Base-by-base conservation (phyloP, 2,329 filamentous ascomycete genomes). In the Purpureocillium lavendulum region DNA sequence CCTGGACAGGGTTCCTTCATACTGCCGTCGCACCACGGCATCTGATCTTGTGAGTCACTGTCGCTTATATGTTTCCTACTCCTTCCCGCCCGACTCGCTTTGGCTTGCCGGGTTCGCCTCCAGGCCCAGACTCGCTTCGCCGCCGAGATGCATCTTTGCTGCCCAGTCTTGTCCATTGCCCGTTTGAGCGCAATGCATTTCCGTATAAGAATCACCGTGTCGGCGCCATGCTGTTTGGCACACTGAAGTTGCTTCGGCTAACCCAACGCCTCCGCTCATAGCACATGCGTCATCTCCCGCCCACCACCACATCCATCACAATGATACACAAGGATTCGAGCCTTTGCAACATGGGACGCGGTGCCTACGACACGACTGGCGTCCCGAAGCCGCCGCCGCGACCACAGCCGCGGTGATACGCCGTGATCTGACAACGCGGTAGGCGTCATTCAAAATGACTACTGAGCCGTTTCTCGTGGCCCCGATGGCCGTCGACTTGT, bases 331-430 rank as follows among this genome's bases (percentile, higher is more conserved):
- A 51, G 42, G 54, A 52, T 38, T 54, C 56, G 43, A 54, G 48
- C 44, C 52, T 55, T 36, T 54, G 49, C 57, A 68, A 71, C 55
- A 70, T 71, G 66, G 70, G 66, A 45, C 62, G 70, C 42, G 69
- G 70, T 42, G 69, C 67, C 47, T 73, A 73, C 51, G 70, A 73
- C 48, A 70, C 67, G 46, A 72, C 69, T 17, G 67, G 67, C 35
- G 58, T 71, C 17, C 58, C 62, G 42, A 71, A 72, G 58, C 69
- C 69, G 40, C 62, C 63, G 21, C 64, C 63, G 39, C 60, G 59
- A 37, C 64, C 64, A 38, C 61, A 63, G 53, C 62, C 61, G 40
- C 57, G 49, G 51, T 66, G 59, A 61, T 45, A 36, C 36, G 41
- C 32, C 38, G 43, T 33, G 17, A 26, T n/a, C 4, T 33, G 16